Conservation (phyloP, 2,329 filamentous ascomycete species). For the Hirsutella minnesotensis region DNA sequence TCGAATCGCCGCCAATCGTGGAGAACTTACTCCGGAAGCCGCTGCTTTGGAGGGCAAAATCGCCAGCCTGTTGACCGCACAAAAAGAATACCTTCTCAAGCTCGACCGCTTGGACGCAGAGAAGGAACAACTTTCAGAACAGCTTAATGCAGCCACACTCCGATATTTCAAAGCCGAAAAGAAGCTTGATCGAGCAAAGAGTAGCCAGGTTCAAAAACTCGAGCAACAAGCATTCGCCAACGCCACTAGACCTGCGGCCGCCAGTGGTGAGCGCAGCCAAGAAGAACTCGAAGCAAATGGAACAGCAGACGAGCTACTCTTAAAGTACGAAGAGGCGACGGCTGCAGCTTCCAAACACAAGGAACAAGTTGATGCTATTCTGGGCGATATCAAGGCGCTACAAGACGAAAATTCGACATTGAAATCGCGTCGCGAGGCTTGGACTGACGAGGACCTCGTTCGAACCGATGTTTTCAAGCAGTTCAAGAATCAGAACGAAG, state of each 20-base stretch:
- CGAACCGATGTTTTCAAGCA: conserved; percentile 90
- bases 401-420: conserved; percentile 71
- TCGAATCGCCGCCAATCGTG: conserved; percentile 37
- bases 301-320: conserved; percentile 55
- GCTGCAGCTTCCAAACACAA: conserved; percentile 75
- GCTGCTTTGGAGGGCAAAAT: conserved; percentile 64
- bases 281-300: conserved; percentile 40
- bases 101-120: conserved; percentile 65
- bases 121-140: conserved; percentile 74
- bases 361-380: conserved; percentile 70
- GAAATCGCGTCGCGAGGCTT: conserved; percentile 53
- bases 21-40: conserved; percentile 53
- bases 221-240: conserved; percentile 79
- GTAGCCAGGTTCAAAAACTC: conserved; percentile 78
- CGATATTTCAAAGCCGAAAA: conserved; percentile 94
- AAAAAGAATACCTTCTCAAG: conserved; percentile 71
- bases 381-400: conserved; percentile 62
- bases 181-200: conserved; percentile 81
- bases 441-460: conserved; percentile 88
- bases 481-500: conserved; percentile 80
- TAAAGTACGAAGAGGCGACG: conserved; percentile 64
- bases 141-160: conserved; percentile 77
- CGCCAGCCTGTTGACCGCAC: conserved; percentile 60
- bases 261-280: conserved; percentile 31
- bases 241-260: conserved; percentile 35